Evolutionary conservation across 805 yeast species (phyloP).

Genomic region (Candida orba): DNA sequence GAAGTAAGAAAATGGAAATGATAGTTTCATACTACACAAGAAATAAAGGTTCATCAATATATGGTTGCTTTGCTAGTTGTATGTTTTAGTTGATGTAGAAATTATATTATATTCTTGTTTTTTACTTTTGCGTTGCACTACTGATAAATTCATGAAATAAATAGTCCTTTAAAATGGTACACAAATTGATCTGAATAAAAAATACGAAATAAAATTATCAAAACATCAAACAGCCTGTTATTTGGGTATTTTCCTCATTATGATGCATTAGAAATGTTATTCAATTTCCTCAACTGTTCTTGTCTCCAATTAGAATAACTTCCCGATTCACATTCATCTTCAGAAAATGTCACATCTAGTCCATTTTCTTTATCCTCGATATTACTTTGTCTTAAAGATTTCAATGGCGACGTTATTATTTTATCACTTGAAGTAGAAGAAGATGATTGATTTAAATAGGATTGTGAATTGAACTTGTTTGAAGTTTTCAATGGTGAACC

Average conservation of each 20-base stretch:
- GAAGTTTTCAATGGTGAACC: constrained; percentile 16
- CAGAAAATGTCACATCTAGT: constrained; percentile 14
- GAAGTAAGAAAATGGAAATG: constrained; percentile 16
- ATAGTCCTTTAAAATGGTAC: background rate
- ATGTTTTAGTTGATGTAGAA: no score
- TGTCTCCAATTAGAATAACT: constrained; percentile 22
- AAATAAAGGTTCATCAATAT: no score
- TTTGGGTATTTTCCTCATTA: background rate
- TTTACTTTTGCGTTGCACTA: no score
- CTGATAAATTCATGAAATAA: background rate
- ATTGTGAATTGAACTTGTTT: constrained; percentile 8
- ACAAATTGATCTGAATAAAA: background rate
- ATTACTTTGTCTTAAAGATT: constrained; percentile 11
- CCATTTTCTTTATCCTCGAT: constrained; percentile 11
- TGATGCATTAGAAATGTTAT: constrained; percentile 1
- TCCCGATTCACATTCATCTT: constrained; percentile 10
- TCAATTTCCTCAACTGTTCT: constrained; percentile 22
- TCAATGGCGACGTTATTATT: constrained; percentile 23
- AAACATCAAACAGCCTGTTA: background rate
- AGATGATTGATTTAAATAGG: background rate
- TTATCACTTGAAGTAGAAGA: constrained; percentile 5
- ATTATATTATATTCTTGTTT: no score
- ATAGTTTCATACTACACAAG: no score
- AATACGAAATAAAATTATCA: background rate
- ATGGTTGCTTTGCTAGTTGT: no score